Evolutionary conservation across 2,329 filamentous ascomycete genomes (phyloP).

Genomic region (Cucurbitaria berberidis): DNA sequence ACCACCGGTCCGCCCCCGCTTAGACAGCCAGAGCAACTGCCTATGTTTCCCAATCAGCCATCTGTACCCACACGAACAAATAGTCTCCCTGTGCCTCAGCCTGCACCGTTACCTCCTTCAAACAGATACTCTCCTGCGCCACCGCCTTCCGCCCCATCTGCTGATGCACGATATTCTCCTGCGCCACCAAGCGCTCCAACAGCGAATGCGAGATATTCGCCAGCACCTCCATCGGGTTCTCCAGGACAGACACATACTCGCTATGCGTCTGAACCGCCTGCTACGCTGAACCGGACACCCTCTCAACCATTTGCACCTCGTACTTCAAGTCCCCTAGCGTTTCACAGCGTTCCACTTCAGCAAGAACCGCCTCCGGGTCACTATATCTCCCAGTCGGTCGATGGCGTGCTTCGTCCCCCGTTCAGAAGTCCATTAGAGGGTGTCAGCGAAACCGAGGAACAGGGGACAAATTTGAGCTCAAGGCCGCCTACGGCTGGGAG

Average conservation of each 20-base stretch:
- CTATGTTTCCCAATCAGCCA: constrained; percentile 45
- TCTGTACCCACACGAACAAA: constrained; percentile 39
- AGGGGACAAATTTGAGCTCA: constrained; percentile 18
- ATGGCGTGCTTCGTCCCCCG: constrained; percentile 30
- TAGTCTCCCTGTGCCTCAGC: constrained; percentile 40
- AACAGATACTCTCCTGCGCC: constrained; percentile 27
- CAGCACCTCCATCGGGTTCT: constrained; percentile 46
- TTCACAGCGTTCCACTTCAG: constrained; percentile 50
- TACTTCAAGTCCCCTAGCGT: constrained; percentile 69
- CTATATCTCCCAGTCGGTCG: constrained; percentile 37
- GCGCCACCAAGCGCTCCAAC: constrained; percentile 46
- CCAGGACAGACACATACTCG: constrained; percentile 44
- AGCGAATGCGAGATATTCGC: constrained; percentile 48
- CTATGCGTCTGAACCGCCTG: constrained; percentile 47
- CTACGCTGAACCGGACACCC: constrained; percentile 43
- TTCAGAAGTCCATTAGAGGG: constrained; percentile 41
- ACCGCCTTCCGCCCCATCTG: constrained; percentile 35
- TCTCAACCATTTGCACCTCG: constrained; percentile 65
- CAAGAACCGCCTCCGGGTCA: constrained; percentile 28
- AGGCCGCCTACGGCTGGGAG: constrained; percentile 29
- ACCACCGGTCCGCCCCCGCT: constrained; percentile 36
- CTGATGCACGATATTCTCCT: constrained; percentile 51
- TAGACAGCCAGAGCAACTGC: constrained; percentile 52
- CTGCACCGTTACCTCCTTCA: constrained; percentile 33
- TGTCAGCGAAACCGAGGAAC: constrained; percentile 44